Conservation (phyloP, 163 green algal genomes). For the Scenedesmus sp. region DNA sequence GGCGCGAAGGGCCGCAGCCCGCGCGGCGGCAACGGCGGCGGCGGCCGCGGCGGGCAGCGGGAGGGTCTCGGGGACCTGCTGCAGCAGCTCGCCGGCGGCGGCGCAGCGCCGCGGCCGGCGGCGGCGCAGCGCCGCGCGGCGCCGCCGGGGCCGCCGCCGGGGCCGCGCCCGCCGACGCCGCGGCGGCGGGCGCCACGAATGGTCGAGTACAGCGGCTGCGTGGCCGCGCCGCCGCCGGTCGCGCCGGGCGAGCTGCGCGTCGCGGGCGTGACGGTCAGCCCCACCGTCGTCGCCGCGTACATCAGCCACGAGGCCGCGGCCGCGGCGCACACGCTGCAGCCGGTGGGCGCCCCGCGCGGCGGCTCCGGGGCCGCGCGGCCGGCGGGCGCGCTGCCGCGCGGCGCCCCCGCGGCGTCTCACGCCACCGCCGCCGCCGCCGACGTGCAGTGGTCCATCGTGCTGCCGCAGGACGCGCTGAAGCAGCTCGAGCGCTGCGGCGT, state of each 20-base stretch:
- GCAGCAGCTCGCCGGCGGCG: not conserved
- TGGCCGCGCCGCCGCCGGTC: slow-evolving; percentile 8
- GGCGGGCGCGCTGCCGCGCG: no score
- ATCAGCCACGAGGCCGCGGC: not conserved
- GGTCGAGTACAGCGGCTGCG: slow-evolving; percentile 26
- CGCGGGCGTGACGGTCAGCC: slow-evolving; percentile 22
- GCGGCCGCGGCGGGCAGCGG: not conserved
- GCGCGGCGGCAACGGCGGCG: not conserved
- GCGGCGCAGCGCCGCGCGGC: not conserved
- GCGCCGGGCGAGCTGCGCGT: slow-evolving; percentile 30
- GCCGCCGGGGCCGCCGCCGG: not conserved
- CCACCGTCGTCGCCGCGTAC: slow-evolving; percentile 10
- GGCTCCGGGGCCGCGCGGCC: no score
- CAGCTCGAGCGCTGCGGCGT: slow-evolving; percentile 7
- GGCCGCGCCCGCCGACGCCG: not conserved
- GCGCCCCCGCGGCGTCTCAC: no score
- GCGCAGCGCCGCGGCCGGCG: not conserved
- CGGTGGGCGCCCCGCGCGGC: slow-evolving; percentile 25
- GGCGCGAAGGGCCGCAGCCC: no score
- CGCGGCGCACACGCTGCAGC: not conserved
- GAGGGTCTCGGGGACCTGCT: not conserved
- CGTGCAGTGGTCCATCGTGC: slow-evolving; percentile 28
- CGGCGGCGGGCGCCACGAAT: slow-evolving; percentile 16
- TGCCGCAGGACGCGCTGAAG: not conserved
- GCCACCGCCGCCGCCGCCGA: no score